Base-by-base conservation (phyloP, 2,329 filamentous ascomycete genomes). In the Furcasterigmium sp. region DNA sequence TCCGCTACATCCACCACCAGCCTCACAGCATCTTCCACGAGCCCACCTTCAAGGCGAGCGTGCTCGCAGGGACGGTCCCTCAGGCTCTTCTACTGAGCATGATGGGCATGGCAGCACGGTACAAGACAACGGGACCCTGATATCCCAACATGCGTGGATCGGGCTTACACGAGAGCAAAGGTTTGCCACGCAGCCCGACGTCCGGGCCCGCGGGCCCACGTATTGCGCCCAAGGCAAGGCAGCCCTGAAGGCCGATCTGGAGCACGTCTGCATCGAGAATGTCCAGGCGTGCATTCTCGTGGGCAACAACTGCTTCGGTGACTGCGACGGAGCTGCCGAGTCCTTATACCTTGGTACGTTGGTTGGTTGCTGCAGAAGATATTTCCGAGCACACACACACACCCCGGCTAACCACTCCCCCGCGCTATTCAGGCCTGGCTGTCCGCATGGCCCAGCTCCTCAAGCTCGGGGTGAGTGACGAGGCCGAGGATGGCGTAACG, bases 371-470 rank as follows among this genome's bases (percentile, higher is more conserved):
- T n/a, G n/a, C n/a, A n/a, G n/a, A n/a, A n/a, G n/a, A n/a, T n/a
- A n/a, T n/a, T n/a, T n/a, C n/a, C n/a, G n/a, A n/a, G n/a, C n/a
- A n/a, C n/a, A n/a, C n/a, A n/a, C n/a, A n/a, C n/a, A n/a, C n/a
- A n/a, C n/a, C n/a, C n/a, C n/a, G n/a, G n/a, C n/a, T n/a, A n/a
- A n/a, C n/a, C n/a, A n/a, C n/a, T n/a, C n/a, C n/a, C n/a, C n/a
- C n/a, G n/a, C n/a, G 11, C 7, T 32, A n/a, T 8, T 17, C 14
- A 45, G 43, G 43, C 15, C 38, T 64, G 20, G 61, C 60, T 5
- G 61, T 49, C 32, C 55, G 59, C 10, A 64, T 64, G 61, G 54
- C 56, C 13, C 58, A 62, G 42, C 52, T 64, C 7, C 49, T 64
- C 6, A 55, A 59, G 13, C 43, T 63, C 2, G 47, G 50, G 13